Percentiles rank a stretch among this genome's conserved stretches.
These are phyloP conservation scores for Grosmannia serpens DNA, from an alignment of 2,329 filamentous ascomycete genomes.

Conservation along the genomic window DNA sequence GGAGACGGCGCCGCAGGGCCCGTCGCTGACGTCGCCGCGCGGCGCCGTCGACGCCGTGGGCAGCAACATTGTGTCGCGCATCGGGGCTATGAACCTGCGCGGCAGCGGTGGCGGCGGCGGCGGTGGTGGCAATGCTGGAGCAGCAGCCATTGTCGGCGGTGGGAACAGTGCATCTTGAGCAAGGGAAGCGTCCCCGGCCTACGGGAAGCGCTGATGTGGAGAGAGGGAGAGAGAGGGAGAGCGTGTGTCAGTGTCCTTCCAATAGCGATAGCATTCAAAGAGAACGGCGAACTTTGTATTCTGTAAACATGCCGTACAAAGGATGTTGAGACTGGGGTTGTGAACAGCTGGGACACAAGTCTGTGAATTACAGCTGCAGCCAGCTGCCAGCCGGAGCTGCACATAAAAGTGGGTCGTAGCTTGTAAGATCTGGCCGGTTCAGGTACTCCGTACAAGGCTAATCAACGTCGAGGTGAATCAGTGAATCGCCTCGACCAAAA, in stretches of 20 bases:
- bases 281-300: background rate
- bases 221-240: background rate
- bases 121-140: constrained; percentile 13
- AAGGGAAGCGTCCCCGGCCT: no score
- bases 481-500: background rate
- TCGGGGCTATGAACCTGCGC: constrained; percentile 68
- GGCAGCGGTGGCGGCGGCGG: constrained; percentile 29
- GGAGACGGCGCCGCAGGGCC: constrained; percentile 67
- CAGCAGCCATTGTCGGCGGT: background rate
- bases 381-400: background rate
- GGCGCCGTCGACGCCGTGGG: constrained; percentile 91
- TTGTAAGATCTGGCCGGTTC: background rate
- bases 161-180: background rate
- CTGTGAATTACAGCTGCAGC: no score
- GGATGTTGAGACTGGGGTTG: no score
- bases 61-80: constrained; percentile 75
- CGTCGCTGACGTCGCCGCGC: constrained; percentile 70
- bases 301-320: background rate
- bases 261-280: background rate
- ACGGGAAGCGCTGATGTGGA: no score
- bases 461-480: no score
- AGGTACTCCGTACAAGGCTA: no score
- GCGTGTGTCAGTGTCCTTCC: background rate
- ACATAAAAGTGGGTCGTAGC: background rate
- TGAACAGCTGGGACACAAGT: no score